Base-by-base conservation (phyloP, 2,329 filamentous ascomycete genomes). In the Curvularia sp. region DNA sequence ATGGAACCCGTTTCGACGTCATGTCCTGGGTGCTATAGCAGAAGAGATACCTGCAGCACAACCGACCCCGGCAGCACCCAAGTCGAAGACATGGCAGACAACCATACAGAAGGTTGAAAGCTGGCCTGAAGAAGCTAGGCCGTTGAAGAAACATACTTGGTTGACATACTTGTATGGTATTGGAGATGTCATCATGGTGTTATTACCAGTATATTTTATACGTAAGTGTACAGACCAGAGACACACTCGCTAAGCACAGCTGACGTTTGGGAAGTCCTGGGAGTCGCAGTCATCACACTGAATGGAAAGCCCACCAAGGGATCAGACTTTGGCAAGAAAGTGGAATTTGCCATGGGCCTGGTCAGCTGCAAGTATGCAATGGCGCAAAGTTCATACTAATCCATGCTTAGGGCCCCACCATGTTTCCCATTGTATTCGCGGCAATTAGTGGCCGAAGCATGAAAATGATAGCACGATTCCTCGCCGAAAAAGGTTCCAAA, bases 381-480 rank as follows among this genome's bases (percentile, higher is more conserved):
- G 12, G 38, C 54, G 2, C 57, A 23, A 21, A 9, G 13, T 2
- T 15, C 7, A 28, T 13, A 28, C 32, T 38, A 34, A 28, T 19
- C 15, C 21, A 42, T 25, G 15, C 19, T 12, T 32, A 74, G 69
- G 70, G 73, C 15, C 75, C 76, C 2, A 76, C 75, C 0, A 53
- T 78, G 9, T 78, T 74, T 32, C 76, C 75, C 0, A 75, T 78
- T 12, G 28, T 76, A 0, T 78, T 78, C 38, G 74, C 75, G 0
- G 75, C 76, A 0, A 72, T 78, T 0, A 62, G 55, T 27, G 75
- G 75, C 1, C 60, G 72, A 9, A 74, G 74, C 18, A 68, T 77
- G 61, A 76, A 76, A 42, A 76, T 74, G 66, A 68, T 77, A 15
- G 72, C 75, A 0, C 36, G 74, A n/a, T 77, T 67, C 28, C 49